These are phyloP conservation scores for Actinomortierella ambigua DNA, from an alignment of 371 early-diverging fungal species.

Conservation along the genomic window DNA sequence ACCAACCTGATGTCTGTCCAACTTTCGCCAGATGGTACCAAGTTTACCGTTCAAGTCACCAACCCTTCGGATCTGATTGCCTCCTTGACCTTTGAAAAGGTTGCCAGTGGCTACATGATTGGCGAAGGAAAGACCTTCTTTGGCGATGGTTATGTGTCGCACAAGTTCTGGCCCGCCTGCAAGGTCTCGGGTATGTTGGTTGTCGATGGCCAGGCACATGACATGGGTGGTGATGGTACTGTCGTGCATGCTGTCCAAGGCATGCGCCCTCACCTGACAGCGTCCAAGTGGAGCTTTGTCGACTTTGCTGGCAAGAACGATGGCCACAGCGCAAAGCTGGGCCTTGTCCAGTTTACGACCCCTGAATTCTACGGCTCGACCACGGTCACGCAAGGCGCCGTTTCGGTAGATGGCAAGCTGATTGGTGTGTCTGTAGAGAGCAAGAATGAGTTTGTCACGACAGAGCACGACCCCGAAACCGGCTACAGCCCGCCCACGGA, in stretches of 20 bases:
- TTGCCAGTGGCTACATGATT: conserved; percentile 78
- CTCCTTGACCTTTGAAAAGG: conserved; percentile 67
- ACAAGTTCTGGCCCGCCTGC: conserved; percentile 86
- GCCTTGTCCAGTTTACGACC: conserved; percentile 84
- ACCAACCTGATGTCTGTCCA: conserved; percentile 73
- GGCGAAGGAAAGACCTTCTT: conserved; percentile 81
- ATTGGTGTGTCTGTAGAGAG: conserved; percentile 80
- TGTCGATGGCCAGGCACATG: conserved; percentile 66
- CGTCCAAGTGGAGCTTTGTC: conserved; percentile 86
- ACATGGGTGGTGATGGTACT: conserved; percentile 74
- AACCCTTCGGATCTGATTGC: conserved; percentile 65
- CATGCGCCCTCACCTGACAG: conserved; percentile 86
- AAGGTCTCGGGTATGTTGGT: conserved; percentile 73
- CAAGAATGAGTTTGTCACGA: conserved; percentile 55
- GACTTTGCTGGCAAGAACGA: conserved; percentile 63
- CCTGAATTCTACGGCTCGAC: conserved; percentile 74
- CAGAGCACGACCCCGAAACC: conserved; percentile 66
- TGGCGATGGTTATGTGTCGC: conserved; percentile 73
- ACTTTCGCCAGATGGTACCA: conserved; percentile 54
- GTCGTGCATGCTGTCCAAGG: conserved; percentile 86
- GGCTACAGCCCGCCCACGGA: conserved; percentile 82
- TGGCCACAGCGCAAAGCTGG: conserved; percentile 57
- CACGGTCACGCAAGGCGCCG: conserved; percentile 75
- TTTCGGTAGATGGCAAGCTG: conserved; percentile 71
- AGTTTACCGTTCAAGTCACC: conserved; percentile 60